These are phyloP conservation scores for Botrytis squamosa DNA, from an alignment of 2,329 filamentous ascomycete species.

Conservation along the genomic window DNA sequence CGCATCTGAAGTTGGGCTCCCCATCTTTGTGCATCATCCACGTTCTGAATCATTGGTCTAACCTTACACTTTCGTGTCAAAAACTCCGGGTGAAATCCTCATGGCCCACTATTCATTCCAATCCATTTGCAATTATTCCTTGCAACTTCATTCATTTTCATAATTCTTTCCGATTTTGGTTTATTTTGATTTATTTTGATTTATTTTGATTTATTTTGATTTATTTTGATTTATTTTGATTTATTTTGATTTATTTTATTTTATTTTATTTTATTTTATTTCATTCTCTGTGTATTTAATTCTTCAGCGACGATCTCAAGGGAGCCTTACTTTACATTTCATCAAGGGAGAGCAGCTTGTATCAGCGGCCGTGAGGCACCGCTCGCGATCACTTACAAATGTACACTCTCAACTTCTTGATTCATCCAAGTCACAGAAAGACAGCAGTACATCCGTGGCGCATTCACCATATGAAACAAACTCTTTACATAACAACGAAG, in stretches of 20 bases:
- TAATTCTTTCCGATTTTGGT: neutral
- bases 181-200: neutral
- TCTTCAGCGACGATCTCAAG: slow-evolving; percentile 6
- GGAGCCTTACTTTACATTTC: slow-evolving; percentile 14
- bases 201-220: neutral
- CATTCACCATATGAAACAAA: slow-evolving; percentile 1
- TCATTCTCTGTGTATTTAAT: neutral
- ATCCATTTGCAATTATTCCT: neutral
- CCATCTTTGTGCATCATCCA: slow-evolving; percentile 12
- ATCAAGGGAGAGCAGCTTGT: neutral
- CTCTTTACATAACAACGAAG: neutral
- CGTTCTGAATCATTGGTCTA: neutral
- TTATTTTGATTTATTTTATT: neutral
- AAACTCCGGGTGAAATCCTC: slow-evolving; percentile 15
- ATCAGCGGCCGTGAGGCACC: slow-evolving; percentile 17
- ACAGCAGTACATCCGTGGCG: neutral
- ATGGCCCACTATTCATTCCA: slow-evolving; percentile 11
- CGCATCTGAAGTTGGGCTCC: slow-evolving; percentile 14
- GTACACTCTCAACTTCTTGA: neutral
- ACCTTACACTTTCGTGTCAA: slow-evolving; percentile 1
- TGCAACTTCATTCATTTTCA: slow-evolving; percentile 1
- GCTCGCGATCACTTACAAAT: neutral
- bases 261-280: neutral
- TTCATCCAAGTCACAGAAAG: neutral
- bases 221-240: too few species aligned